Base-by-base conservation (phyloP, 345 rosid species). In the Pseudoturritis turrita region DNA sequence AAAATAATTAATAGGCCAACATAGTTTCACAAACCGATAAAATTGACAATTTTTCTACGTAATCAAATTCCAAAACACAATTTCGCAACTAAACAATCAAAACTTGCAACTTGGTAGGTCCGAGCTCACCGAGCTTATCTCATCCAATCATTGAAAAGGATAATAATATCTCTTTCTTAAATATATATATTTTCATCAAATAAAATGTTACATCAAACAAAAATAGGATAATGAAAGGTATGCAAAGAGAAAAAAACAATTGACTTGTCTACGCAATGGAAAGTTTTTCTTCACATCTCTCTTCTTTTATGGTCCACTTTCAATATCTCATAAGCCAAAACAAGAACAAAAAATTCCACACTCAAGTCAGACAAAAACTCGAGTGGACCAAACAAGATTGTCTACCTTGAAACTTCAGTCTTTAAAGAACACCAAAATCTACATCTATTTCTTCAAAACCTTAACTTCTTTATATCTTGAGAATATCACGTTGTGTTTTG, bases 81-180 rank as follows among this genome's bases (percentile, higher is more conserved):
- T 58, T 21, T 5, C 12, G 25, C 5, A 15, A 22, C 22, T 33
- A 31, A 43, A 63, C 29, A 14, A 35, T 14, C 22, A 36, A 46
- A 59, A 39, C 31, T 59, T 37, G 39, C 66, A 47, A 70, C 31
- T 59, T 59, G 74, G 59, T 58, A 21, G 59, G 50, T 71, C 68
- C 68, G 9, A n/a, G 47, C 41, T 59, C 29, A 13, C 47, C 67
- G 5, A 18, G 40, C 50, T 37, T 50, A 49, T 71, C 41, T 71
- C 41, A 50, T 61, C 52, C 61, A 41, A 28, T 61, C 68, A 22
- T 53, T 22, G 45, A 19, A 12, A 29, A 63, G 18, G 7, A 45
- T 29, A 45, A 12, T 23, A 36, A 43, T 62, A 22, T 26, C 10
- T 26, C 10, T 41, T 60, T 41, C 50, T 40, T n/a, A n/a, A n/a